Base-by-base conservation (phyloP, 2,329 filamentous ascomycete species). In the Mycocentrospora acerina region DNA sequence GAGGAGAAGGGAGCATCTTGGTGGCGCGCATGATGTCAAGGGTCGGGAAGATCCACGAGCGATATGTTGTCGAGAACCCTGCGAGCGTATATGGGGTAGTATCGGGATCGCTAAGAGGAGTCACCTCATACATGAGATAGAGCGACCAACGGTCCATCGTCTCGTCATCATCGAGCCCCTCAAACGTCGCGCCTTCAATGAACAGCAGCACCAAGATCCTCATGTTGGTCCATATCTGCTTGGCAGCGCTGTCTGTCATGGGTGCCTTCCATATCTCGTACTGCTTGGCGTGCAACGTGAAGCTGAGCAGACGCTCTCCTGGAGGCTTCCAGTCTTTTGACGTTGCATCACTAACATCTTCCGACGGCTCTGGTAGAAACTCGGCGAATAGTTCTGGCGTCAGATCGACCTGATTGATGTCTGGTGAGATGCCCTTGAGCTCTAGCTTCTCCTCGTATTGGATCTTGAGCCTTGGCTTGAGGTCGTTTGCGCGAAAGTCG, bases 51-150 rank as follows among this genome's bases (percentile, higher is more conserved):
- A 76, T 71, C 75, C 86, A 95, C 71, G 90, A 91, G 33, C 88
- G 83, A 68, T 96, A 96, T 24, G 91, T 84, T 1, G 91, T 97
- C 12, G 86, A 84, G 68, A 94, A 97, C 40, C 93, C 93, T 24
- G 88, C 83, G 51, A 98, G 88, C 3, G 81, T 79, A 64, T 96
- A 95, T 40, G 52, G 55, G 7, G 59, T 59, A 6, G 45, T 33
- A 5, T 52, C 37, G 3, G 53, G 37, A 31, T 64, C 55, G 17
- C 57, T 37, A n/a, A 60, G 34, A 4, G 63, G 58, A 2, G 65
- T 62, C 16, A 65, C 57, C 18, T 68, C 62, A 32, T 68, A 69
- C 11, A 95, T 74, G 53, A 95, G 83, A 70, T 90, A 97, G n/a
- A 97, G 71, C 1, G 87, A 90, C 93, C 93, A 98, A 56, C 91